Evolutionary conservation across 495 filamentous ascomycete species (phyloP).

Genomic region (Astrocystis sublimbata): DNA sequence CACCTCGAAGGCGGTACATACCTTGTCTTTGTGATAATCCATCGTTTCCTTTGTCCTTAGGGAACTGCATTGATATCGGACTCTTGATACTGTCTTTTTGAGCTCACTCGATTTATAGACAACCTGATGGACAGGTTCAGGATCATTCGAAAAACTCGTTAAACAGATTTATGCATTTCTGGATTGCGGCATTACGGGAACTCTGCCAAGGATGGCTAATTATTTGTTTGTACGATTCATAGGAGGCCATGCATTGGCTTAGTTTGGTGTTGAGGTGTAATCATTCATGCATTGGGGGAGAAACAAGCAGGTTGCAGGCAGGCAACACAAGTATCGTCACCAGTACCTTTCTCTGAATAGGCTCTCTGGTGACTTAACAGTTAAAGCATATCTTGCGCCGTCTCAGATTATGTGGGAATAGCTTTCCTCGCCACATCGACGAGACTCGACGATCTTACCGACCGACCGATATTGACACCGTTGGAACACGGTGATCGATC

Average conservation of each 20-base stretch:
- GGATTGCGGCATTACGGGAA: conserved; percentile 32
- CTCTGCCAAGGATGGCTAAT: conserved; percentile 26
- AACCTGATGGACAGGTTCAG: conserved; percentile 26
- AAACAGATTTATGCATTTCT: conserved; percentile 34
- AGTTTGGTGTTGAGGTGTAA: conserved; percentile 25
- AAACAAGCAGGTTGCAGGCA: conserved; percentile 5
- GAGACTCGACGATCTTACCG: conserved; percentile 18
- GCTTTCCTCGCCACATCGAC: conserved; percentile 1
- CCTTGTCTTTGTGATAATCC: conserved; percentile 35
- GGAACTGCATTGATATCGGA: conserved; percentile 26
- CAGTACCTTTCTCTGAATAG: not conserved
- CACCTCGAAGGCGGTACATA: conserved; percentile 19
- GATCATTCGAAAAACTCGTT: conserved; percentile 28
- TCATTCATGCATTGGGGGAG: conserved; percentile 3
- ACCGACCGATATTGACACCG: conserved; percentile 34
- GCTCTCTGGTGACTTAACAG: not conserved
- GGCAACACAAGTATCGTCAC: not conserved
- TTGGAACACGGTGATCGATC: conserved; percentile 32
- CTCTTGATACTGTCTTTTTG: conserved; percentile 32
- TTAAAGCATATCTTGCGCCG: conserved; percentile 11
- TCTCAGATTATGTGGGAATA: conserved; percentile 7
- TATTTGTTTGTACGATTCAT: conserved; percentile 34
- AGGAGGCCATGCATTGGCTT: conserved; percentile 14
- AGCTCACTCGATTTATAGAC: conserved; percentile 34
- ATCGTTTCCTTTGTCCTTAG: conserved; percentile 34